Conservation (phyloP, 2,329 filamentous ascomycete species). For the Sporothrix humicola region DNA sequence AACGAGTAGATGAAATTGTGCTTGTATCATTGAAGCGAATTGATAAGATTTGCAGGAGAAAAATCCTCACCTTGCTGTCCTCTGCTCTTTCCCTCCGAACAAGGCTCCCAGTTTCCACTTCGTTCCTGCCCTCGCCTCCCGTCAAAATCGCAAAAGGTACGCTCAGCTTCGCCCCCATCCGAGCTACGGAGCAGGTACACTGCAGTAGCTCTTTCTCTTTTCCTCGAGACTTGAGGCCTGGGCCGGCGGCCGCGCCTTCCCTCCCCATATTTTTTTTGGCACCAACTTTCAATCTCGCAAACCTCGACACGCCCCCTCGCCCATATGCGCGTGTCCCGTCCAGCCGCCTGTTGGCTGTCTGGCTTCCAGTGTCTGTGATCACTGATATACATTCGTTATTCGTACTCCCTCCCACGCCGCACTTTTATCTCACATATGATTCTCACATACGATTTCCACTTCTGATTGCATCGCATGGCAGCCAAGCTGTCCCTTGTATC, state of each 20-base stretch:
- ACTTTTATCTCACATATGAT: slow-evolving; percentile 5
- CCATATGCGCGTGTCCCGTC: not conserved
- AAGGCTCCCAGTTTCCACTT: not conserved
- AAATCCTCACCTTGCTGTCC: not conserved
- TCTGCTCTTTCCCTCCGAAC: not conserved
- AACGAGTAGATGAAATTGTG: no score
- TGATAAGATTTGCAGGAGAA: not conserved
- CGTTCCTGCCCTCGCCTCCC: slow-evolving; percentile 10
- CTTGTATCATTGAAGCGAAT: not conserved
- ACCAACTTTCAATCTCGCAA: not conserved
- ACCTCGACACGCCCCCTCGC: slow-evolving; percentile 4
- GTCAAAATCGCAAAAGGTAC: not conserved
- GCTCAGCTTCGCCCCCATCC: slow-evolving; percentile 5
- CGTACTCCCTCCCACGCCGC: slow-evolving; percentile 21
- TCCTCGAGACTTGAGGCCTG: not conserved
- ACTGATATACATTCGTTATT: not conserved
- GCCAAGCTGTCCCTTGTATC: not conserved
- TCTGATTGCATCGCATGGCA: slow-evolving; percentile 15
- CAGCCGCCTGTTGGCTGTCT: slow-evolving; percentile 1
- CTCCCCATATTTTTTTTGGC: not conserved
- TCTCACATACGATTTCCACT: slow-evolving; percentile 19
- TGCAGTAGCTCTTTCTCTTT: not conserved
- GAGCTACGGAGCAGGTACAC: slow-evolving; percentile 9
- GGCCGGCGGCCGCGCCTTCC: slow-evolving; percentile 10
- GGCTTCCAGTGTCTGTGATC: not conserved